Conservation (phyloP, 176 grass and related monocot species). For the Oropetium thomaeum region DNA sequence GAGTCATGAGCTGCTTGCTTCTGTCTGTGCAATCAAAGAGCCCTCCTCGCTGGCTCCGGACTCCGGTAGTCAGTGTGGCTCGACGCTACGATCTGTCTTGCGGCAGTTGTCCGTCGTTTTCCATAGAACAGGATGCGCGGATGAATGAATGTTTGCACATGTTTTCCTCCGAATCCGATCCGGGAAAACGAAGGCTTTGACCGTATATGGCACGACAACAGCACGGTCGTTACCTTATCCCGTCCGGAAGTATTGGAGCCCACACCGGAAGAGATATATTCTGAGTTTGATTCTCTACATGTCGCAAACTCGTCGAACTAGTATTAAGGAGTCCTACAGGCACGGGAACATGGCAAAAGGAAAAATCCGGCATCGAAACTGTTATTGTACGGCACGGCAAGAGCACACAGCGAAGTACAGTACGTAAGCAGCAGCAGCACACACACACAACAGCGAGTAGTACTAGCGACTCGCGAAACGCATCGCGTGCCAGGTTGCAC, state of each 20-base stretch:
- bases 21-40: constrained; percentile 29
- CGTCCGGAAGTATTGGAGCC: not conserved
- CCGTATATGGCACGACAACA: not conserved
- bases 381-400: not conserved
- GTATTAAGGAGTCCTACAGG: too few relatives aligned
- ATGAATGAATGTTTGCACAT: not conserved
- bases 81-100: not conserved
- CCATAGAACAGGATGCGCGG: not conserved
- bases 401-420: not conserved
- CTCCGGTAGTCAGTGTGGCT: not conserved
- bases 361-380: too few relatives aligned
- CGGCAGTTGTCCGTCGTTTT: not conserved
- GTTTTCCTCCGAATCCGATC: not conserved
- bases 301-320: too few relatives aligned
- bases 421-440: too few relatives aligned
- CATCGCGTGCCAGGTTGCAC: not conserved
- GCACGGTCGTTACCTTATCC: not conserved
- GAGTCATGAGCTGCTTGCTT: not conserved
- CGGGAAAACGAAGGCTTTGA: not conserved
- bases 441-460: too few relatives aligned
- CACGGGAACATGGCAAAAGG: too few relatives aligned
- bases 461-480: too few relatives aligned
- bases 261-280: not conserved
- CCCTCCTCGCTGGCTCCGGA: too few relatives aligned
- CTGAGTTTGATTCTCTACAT: too few relatives aligned